Evolutionary conservation across 768 basidiomycete species (phyloP).

Genomic region (Suillus cothurnatus): DNA sequence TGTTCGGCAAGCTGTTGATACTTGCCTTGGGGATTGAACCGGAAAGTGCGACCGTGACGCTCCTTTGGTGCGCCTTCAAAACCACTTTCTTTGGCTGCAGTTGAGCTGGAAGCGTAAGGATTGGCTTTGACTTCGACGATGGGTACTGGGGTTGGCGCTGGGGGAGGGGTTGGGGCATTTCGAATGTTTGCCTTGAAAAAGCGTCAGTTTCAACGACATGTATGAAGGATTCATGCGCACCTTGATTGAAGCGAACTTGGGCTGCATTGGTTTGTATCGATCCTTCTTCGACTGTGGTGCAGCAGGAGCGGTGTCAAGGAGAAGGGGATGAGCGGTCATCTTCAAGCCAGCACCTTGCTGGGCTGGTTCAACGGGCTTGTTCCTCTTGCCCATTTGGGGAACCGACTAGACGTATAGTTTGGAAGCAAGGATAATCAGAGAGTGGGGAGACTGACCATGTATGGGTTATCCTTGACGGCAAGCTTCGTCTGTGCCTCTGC

Average conservation of each 20-base stretch:
- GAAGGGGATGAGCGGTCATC: conserved; percentile 88
- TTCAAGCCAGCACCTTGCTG: conserved; percentile 84
- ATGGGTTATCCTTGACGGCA: conserved; percentile 81
- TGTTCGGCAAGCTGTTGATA: conserved; percentile 77
- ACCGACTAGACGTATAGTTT: conserved; percentile 43
- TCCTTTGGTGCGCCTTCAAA: conserved; percentile 79
- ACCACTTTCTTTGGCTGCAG: conserved; percentile 55
- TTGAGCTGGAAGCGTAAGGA: conserved; percentile 68
- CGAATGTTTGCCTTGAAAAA: conserved; percentile 69
- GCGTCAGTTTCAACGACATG: conserved; percentile 9
- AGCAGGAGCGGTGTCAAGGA: conserved; percentile 62
- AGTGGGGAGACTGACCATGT: conserved; percentile 61
- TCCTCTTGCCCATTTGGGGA: conserved; percentile 56
- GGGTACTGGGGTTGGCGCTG: conserved; percentile 38
- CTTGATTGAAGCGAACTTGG: conserved; percentile 96
- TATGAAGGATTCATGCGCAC: conserved; percentile 37
- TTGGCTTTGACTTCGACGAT: conserved; percentile 55
- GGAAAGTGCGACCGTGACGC: conserved; percentile 67
- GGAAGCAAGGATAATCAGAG: background rate
- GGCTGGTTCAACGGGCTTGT: conserved; percentile 56
- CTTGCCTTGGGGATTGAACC: conserved; percentile 93
- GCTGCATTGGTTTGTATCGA: conserved; percentile 97
- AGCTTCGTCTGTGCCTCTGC: conserved; percentile 80
- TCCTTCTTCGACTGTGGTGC: conserved; percentile 82
- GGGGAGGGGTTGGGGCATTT: conserved; percentile 66